Base-by-base conservation (phyloP, 345 rosid genomes). In the Citrus australasica region DNA sequence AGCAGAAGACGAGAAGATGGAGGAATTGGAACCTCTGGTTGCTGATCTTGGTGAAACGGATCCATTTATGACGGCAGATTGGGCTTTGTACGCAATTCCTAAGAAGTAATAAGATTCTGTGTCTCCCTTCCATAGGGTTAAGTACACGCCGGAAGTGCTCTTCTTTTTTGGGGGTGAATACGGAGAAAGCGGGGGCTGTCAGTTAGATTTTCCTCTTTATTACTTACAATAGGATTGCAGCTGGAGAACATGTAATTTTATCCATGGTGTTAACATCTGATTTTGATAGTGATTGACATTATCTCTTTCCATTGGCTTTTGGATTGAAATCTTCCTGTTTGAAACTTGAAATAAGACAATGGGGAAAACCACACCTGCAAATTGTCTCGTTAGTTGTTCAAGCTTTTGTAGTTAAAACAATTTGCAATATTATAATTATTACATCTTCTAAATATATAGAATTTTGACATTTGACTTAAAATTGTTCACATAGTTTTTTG, bases 1-100 rank as follows among this genome's bases (percentile, higher is more conserved):
- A 0, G 72, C 84, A 27, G 97, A 91, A 78, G 98, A 87, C 69
- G 93, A 90, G 73, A 94, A 90, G 24, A 32, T 75, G 38, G 59
- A 83, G 24, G 83, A 81, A 58, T 40, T 89, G 76, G 88, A 81
- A 83, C 92, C 94, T 14, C 37, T 92, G 58, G 83, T 88, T 7
- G 98, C 98, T 27, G 93, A 97, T 81, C 90, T 92, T 37, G 98
- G 98, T 73, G 97, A 91, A 21, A 84, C 82, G 2, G 99, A 97
- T 84, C 98, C 99, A 9, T 97, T 86, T 76, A 89, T 94, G 97
- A 71, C 87, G 77, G 95, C 90, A 59, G 93, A 92, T 78, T 90
- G 82, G 53, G 40, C 2, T 9, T 21, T 22, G 66, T 24, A 75
- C n/a, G 55, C 38, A 48, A 24, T 32, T 80, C 51, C 22, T 35